Evolutionary conservation across 768 basidiomycete species (phyloP).

Genomic region (Podaxis carcinomalis): DNA sequence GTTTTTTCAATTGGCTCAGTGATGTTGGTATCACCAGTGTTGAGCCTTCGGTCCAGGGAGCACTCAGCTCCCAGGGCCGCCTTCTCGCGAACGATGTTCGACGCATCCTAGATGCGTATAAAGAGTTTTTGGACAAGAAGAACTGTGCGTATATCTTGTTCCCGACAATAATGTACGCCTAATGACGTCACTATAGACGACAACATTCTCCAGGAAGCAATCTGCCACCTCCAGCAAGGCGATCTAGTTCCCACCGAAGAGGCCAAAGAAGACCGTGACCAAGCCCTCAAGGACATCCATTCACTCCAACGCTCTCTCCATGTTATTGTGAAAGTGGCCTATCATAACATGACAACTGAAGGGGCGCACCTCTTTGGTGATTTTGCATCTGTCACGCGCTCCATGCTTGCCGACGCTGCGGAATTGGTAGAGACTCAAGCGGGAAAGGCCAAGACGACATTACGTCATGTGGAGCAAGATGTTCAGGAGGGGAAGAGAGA

Average conservation of each 20-base stretch:
- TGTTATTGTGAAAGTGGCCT: slow-evolving; percentile 47
- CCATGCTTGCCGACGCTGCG: slow-evolving; percentile 63
- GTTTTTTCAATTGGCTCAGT: slow-evolving; percentile 52
- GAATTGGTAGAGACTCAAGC: slow-evolving; percentile 55
- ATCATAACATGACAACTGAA: slow-evolving; percentile 50
- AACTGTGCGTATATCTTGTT: slow-evolving; percentile 38
- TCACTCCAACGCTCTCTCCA: slow-evolving; percentile 47
- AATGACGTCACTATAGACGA: slow-evolving; percentile 39
- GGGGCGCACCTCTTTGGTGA: slow-evolving; percentile 52
- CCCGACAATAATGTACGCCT: not conserved
- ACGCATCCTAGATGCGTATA: slow-evolving; percentile 54
- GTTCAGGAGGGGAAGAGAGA: slow-evolving; percentile 61
- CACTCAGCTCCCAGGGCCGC: slow-evolving; percentile 53
- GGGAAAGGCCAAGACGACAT: slow-evolving; percentile 41
- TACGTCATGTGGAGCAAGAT: slow-evolving; percentile 53
- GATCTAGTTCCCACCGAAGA: slow-evolving; percentile 40
- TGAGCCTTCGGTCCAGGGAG: slow-evolving; percentile 32
- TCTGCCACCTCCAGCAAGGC: slow-evolving; percentile 60
- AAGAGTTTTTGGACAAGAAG: slow-evolving; percentile 47
- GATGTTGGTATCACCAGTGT: slow-evolving; percentile 42
- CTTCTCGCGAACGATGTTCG: slow-evolving; percentile 46
- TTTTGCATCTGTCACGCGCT: slow-evolving; percentile 59
- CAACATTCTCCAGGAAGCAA: slow-evolving; percentile 57
- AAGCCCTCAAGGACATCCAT: slow-evolving; percentile 45
- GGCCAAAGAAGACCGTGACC: slow-evolving; percentile 33